Conservation (phyloP, 257 asterid genomes). For the Fraxinus excelsior region DNA sequence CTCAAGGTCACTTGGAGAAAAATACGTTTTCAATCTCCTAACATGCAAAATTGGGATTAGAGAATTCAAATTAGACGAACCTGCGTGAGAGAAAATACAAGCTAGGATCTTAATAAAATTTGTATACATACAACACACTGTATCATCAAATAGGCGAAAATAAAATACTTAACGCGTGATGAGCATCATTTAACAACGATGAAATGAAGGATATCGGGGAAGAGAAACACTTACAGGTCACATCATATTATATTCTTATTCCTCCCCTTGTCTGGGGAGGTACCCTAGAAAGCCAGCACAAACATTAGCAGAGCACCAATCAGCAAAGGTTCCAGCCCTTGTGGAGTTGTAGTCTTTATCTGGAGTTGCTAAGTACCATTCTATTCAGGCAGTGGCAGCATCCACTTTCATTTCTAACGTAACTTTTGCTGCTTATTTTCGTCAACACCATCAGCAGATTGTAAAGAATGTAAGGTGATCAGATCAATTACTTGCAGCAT, state of each 20-base stretch:
- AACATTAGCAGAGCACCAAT: neutral
- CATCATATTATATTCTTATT: neutral
- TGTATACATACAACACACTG: neutral
- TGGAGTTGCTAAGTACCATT: neutral
- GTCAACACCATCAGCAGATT: conserved; percentile 12
- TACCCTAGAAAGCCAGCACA: neutral
- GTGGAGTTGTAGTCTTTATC: neutral
- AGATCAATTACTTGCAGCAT: conserved; percentile 28
- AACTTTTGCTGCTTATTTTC: conserved; percentile 19
- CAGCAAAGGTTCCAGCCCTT: neutral
- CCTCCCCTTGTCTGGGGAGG: neutral
- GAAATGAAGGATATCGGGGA: neutral
- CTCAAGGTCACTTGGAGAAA: too few species aligned
- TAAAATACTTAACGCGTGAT: neutral
- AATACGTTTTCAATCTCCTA: too few species aligned
- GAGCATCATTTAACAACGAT: neutral
- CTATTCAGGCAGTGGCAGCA: neutral
- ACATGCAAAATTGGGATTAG: too few species aligned
- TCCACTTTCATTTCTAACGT: conserved; percentile 24
- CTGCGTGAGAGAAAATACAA: neutral
- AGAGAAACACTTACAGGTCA: neutral
- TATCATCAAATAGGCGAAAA: too few species aligned
- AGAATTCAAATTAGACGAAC: neutral
- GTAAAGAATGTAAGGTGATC: conserved; percentile 10
- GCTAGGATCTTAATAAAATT: neutral